Conservation (phyloP, 2,329 filamentous ascomycete species). For the Cyanodermella asteris region DNA sequence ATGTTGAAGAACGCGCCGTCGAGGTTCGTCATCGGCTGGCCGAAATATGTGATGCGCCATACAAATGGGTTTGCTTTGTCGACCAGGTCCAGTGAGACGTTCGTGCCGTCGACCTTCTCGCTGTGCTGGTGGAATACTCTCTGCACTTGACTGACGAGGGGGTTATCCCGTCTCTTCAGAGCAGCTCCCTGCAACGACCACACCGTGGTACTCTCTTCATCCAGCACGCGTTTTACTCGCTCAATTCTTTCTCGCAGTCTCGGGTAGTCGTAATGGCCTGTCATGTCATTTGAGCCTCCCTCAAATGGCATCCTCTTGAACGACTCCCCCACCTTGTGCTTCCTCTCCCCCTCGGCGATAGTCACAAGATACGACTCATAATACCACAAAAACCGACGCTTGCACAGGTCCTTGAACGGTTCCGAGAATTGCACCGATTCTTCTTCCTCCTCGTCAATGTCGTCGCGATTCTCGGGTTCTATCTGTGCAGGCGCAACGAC, state of each 20-base stretch:
- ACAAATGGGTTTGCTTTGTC: constrained; percentile 74
- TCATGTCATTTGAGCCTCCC: constrained; percentile 53
- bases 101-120: constrained; percentile 43
- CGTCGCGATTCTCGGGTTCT: constrained; percentile 11
- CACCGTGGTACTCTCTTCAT: constrained; percentile 43
- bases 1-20: constrained; percentile 80
- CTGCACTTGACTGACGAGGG: constrained; percentile 60
- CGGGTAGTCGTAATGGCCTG: constrained; percentile 63
- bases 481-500: constrained; percentile 12
- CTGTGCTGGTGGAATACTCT: constrained; percentile 70
- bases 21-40: constrained; percentile 75
- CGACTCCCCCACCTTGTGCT: constrained; percentile 37
- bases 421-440: constrained; percentile 41
- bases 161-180: constrained; percentile 41
- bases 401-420: constrained; percentile 76
- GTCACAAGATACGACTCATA: constrained; percentile 64
- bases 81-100: constrained; percentile 54
- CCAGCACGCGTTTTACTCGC: constrained; percentile 45
- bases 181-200: constrained; percentile 52
- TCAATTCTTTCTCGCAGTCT: constrained; percentile 48
- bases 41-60: constrained; percentile 77
- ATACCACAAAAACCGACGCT: constrained; percentile 88
- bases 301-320: constrained; percentile 88
- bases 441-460: constrained; percentile 14
- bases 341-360: constrained; percentile 39